These are phyloP conservation scores for Botrytis squamosa DNA, from an alignment of 2,329 filamentous ascomycete species.

Conservation along the genomic window DNA sequence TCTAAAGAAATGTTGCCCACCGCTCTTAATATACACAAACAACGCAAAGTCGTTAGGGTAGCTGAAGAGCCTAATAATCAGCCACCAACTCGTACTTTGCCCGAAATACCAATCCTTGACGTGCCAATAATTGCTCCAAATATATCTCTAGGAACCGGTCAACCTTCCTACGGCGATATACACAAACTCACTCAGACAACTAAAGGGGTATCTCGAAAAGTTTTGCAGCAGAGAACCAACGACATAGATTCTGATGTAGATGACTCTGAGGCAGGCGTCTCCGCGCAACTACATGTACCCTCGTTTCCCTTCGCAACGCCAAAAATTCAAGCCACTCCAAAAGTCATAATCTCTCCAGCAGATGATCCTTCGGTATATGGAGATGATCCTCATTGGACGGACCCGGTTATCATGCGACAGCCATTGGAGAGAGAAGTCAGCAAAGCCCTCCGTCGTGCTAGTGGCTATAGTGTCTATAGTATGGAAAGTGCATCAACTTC, in stretches of 20 bases:
- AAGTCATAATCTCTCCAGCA: constrained; percentile 25
- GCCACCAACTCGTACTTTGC: constrained; percentile 23
- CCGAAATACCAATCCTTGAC: constrained; percentile 18
- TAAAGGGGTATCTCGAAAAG: not conserved
- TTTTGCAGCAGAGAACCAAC: not conserved
- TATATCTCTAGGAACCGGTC: constrained; percentile 20
- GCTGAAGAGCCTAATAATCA: constrained; percentile 12
- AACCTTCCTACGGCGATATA: constrained; percentile 29
- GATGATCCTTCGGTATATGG: constrained; percentile 22
- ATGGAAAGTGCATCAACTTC: constrained; percentile 30
- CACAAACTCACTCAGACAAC: constrained; percentile 25
- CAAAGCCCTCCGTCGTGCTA: constrained; percentile 34
- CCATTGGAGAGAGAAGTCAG: constrained; percentile 38
- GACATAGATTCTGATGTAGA: not conserved
- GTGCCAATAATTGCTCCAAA: constrained; percentile 15
- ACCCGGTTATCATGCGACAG: constrained; percentile 10
- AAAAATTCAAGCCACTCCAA: constrained; percentile 8
- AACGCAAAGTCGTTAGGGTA: constrained; percentile 20
- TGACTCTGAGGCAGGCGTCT: constrained; percentile 16
- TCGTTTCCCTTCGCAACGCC: constrained; percentile 21
- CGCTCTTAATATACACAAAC: constrained; percentile 23
- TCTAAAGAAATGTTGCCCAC: constrained; percentile 14
- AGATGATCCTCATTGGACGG: constrained; percentile 18
- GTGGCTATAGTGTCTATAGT: constrained; percentile 33
- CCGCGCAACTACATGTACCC: constrained; percentile 14